phyloP scores from a whole-genome alignment of 495 filamentous ascomycete species.

The Xylaria grammica region DNA sequence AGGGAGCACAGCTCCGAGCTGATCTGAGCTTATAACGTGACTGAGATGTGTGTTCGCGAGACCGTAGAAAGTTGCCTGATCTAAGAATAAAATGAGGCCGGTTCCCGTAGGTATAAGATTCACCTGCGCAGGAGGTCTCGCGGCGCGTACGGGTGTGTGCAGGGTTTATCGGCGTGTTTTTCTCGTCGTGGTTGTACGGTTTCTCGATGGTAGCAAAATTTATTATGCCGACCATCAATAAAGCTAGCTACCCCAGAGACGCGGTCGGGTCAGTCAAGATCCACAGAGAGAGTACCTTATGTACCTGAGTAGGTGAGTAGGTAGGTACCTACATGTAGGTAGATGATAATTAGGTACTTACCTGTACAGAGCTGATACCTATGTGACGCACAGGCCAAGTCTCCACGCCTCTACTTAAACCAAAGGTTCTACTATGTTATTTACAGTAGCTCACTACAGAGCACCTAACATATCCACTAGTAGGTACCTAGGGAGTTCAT shows the following conservation, averaged over 20 bases:
- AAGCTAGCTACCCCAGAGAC: constrained; percentile 17
- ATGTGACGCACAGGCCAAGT: too few species aligned
- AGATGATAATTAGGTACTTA: too few species aligned
- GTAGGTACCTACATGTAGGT: too few species aligned
- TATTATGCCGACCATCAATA: not conserved
- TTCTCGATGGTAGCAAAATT: constrained; percentile 13
- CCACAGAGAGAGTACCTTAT: too few species aligned
- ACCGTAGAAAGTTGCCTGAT: not conserved
- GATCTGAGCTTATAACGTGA: constrained; percentile 1
- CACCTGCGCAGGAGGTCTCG: not conserved
- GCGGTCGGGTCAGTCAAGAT: not conserved
- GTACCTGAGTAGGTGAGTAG: too few species aligned
- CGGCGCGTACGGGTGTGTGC: not conserved
- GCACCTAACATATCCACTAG: too few species aligned
- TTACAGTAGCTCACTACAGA: too few species aligned
- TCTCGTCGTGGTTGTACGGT: not conserved
- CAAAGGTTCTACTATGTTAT: too few species aligned
- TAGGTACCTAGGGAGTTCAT: too few species aligned
- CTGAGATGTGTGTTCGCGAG: constrained; percentile 1
- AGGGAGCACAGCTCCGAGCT: constrained; percentile 19
- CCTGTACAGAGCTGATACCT: too few species aligned
- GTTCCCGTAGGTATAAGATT: not conserved
- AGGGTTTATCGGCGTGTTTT: not conserved
- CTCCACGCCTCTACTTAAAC: too few species aligned
- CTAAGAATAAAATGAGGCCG: not conserved